phyloP scores from a whole-genome alignment of 2,329 filamentous ascomycete species.

The Paraphaeosphaeria minitans region DNA sequence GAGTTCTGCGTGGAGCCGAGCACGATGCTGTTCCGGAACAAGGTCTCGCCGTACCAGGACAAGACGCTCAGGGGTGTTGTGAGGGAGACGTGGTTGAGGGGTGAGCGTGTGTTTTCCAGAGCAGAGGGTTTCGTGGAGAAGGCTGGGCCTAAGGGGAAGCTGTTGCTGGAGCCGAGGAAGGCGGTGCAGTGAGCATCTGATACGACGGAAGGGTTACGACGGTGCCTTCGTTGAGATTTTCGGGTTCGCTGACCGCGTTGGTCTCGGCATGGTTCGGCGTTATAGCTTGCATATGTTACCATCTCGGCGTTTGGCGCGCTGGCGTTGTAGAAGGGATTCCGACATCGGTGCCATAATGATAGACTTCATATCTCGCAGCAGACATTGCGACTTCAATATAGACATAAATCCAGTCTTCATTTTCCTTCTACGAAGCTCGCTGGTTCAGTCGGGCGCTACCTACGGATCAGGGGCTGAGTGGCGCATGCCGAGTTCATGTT shows the following conservation, averaged over 20 bases:
- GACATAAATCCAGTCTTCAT: neutral
- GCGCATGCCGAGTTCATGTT: neutral
- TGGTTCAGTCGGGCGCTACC: neutral
- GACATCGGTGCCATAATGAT: neutral
- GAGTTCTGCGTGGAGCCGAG: slow-evolving; percentile 70
- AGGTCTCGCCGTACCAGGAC: slow-evolving; percentile 88
- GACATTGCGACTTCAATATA: neutral
- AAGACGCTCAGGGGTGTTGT: slow-evolving; percentile 79
- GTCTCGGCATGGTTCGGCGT: neutral
- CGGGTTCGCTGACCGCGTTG: neutral
- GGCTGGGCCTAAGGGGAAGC: slow-evolving; percentile 53
- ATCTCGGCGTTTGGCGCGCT: neutral
- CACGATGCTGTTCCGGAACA: slow-evolving; percentile 94
- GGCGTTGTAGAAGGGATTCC: neutral
- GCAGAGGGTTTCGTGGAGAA: slow-evolving; percentile 68
- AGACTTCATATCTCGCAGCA: neutral
- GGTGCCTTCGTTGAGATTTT: neutral
- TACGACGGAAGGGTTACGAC: neutral
- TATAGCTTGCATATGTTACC: slow-evolving; percentile 15
- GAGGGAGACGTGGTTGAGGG: slow-evolving; percentile 82
- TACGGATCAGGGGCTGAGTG: neutral
- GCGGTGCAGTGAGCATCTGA: slow-evolving; percentile 12
- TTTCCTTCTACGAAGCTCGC: neutral
- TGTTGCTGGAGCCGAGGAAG: slow-evolving; percentile 58
- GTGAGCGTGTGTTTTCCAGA: slow-evolving; percentile 73